Base-by-base conservation (phyloP, 1,284 basidiomycete species). In the Marasmius oreades region DNA sequence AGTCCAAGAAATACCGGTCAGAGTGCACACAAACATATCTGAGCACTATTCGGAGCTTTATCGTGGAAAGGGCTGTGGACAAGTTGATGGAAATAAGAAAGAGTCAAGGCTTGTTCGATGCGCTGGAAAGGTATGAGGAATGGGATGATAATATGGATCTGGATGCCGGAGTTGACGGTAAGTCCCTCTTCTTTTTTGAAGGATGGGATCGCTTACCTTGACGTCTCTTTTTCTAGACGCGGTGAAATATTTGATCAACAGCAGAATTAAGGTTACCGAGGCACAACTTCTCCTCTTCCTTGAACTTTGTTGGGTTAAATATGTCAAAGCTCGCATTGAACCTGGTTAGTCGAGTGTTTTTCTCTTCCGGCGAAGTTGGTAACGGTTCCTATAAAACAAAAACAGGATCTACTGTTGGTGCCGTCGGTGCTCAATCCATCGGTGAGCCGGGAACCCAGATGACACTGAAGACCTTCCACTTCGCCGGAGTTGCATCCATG, bases 401-500 rank as follows among this genome's bases (percentile, higher is more conserved):
- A 10, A 18, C 56, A 91, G 92, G 93, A 16, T 96, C 95, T 0
- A 98, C 97, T 5, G 97, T 99, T 18, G 97, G 97, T 52, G 97
- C 97, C 16, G 94, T 99, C 47, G 97, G 97, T 16, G 97, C 97
- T 1, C 97, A 99, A 70, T 99, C 97, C 6, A 99, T 99, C 62
- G 97, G 97, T 70, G 97, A 99, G 73, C 97, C 97, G 1, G 97
- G 97, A 56, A 99, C 97, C 2, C 97, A 99, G 69, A 99, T 99
- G 97, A 99, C 97, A 6, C 74, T 99, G 63, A 99, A 99, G 75
- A 99, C 97, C 59, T 99, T 99, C 86, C 97, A 99, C 80, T 99
- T 99, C 75, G 97, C 97, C 67, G 97, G 97, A 79, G 95, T 99
- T 62, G 97, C 97, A 11, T 97, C 95, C 34, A 99, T 99, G 97